Evolutionary conservation across 768 basidiomycete genomes (phyloP).

Genomic region (Boletales sp.): DNA sequence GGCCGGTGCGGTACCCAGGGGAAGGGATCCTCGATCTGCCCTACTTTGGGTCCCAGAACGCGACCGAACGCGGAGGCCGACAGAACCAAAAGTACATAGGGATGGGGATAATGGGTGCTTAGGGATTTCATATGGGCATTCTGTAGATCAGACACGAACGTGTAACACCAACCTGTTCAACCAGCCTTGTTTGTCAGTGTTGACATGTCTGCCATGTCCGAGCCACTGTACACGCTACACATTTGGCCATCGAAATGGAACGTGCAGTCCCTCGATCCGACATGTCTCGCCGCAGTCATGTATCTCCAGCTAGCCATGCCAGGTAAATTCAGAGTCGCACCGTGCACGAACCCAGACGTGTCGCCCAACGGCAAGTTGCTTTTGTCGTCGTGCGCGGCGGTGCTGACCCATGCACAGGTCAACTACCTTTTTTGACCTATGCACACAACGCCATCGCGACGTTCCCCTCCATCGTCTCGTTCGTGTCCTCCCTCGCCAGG

Average conservation of each 20-base stretch:
- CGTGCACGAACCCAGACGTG: constrained; percentile 64
- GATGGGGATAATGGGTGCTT: too few species aligned
- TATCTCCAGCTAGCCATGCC: constrained; percentile 69
- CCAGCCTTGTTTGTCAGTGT: constrained; percentile 13
- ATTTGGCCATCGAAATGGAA: constrained; percentile 70
- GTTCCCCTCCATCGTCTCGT: constrained; percentile 60
- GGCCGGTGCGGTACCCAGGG: constrained; percentile 8
- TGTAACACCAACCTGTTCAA: too few species aligned
- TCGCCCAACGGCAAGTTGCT: constrained; percentile 69
- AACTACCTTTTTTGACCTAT: constrained; percentile 68
- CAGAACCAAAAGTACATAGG: too few species aligned
- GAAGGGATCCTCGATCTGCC: constrained; percentile 15
- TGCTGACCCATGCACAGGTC: constrained; percentile 43
- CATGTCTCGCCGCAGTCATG: constrained; percentile 60
- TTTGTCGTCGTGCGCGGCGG: too few species aligned
- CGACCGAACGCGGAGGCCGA: too few species aligned
- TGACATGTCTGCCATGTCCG: constrained; percentile 14
- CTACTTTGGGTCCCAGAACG: too few species aligned
- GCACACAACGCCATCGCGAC: constrained; percentile 47
- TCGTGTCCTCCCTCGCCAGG: constrained; percentile 50
- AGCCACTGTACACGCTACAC: constrained; percentile 38
- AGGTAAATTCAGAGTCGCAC: constrained; percentile 58
- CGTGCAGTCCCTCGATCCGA: constrained; percentile 63
- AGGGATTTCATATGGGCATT: too few species aligned
- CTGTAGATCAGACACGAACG: too few species aligned